A percentile compares a stretch with the other conserved stretches of the same genome.
Conservation (phyloP, 768 basidiomycete genomes). For the Dentipellis fragilis region DNA sequence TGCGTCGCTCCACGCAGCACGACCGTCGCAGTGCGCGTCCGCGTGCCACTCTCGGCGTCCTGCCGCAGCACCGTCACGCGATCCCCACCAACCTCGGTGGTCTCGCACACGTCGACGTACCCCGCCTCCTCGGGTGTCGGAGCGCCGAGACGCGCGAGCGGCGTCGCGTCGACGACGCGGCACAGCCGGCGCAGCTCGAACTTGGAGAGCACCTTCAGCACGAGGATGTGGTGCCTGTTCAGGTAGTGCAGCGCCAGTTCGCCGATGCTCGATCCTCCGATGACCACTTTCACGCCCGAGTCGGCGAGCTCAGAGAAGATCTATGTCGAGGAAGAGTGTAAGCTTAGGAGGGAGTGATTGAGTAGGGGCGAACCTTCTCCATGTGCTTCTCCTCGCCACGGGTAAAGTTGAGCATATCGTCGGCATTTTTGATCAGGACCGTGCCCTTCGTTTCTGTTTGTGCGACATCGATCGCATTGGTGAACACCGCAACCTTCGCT, state of each 20-base stretch:
- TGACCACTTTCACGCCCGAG: slow-evolving; percentile 86
- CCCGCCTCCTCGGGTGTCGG: slow-evolving; percentile 97
- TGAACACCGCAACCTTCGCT: slow-evolving; percentile 94
- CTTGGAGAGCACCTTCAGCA: slow-evolving; percentile 95
- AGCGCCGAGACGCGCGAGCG: slow-evolving; percentile 90
- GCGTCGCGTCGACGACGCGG: slow-evolving; percentile 93
- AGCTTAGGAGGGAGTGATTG: background rate
- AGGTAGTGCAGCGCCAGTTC: slow-evolving; percentile 97
- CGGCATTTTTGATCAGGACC: slow-evolving; percentile 87
- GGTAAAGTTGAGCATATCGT: slow-evolving; percentile 97
- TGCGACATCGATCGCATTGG: slow-evolving; percentile 82
- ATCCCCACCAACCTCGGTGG: slow-evolving; percentile 93
- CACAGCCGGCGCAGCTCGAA: slow-evolving; percentile 93
- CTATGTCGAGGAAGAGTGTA: slow-evolving; percentile 27
- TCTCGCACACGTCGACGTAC: slow-evolving; percentile 88
- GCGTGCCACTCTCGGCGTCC: slow-evolving; percentile 43
- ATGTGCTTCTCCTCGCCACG: slow-evolving; percentile 93
- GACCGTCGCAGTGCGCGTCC: slow-evolving; percentile 85
- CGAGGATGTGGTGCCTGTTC: slow-evolving; percentile 86
- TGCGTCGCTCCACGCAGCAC: slow-evolving; percentile 92
- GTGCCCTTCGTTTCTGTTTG: slow-evolving; percentile 99
- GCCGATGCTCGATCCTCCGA: slow-evolving; percentile 87
- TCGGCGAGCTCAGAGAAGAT: slow-evolving; percentile 97
- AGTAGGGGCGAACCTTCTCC: slow-evolving; percentile 51
- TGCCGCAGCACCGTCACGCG: slow-evolving; percentile 95